Conservation (phyloP, 1,284 basidiomycete genomes). For the Taiwanofungus camphoratus region DNA sequence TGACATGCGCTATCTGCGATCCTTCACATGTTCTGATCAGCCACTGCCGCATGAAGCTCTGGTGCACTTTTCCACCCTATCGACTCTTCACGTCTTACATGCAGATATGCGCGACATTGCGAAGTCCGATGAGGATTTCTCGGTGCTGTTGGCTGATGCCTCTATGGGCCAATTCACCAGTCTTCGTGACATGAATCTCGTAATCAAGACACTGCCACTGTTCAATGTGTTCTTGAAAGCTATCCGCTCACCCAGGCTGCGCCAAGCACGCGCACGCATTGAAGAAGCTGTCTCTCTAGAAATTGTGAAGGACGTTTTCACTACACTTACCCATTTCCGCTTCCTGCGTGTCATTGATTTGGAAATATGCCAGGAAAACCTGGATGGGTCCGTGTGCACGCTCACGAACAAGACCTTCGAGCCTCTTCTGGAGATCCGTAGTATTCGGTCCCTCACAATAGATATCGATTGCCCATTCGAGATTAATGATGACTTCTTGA, state of each 20-base stretch:
- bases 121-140: too few species aligned
- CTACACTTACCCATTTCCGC: background rate
- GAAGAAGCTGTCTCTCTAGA: background rate
- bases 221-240: background rate
- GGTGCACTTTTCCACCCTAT: background rate
- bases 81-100: background rate
- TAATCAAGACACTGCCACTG: background rate
- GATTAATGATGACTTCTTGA: conserved; percentile 4
- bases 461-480: conserved; percentile 3
- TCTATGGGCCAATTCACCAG: background rate
- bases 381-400: background rate
- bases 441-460: background rate
- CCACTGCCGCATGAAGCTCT: too few species aligned
- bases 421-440: conserved; percentile 1
- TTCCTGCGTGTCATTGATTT: background rate
- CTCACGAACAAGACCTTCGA: background rate
- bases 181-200: background rate
- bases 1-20: too few species aligned
- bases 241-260: background rate
- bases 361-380: background rate
- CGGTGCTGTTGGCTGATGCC: background rate
- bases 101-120: background rate
- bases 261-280: background rate
- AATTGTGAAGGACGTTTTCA: background rate
- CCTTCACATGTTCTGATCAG: too few species aligned